Percentiles rank a stretch among this genome's conserved stretches.
These are phyloP conservation scores for Clitocybe nebularis DNA, from an alignment of 1,284 basidiomycete genomes.

Conservation along the genomic window DNA sequence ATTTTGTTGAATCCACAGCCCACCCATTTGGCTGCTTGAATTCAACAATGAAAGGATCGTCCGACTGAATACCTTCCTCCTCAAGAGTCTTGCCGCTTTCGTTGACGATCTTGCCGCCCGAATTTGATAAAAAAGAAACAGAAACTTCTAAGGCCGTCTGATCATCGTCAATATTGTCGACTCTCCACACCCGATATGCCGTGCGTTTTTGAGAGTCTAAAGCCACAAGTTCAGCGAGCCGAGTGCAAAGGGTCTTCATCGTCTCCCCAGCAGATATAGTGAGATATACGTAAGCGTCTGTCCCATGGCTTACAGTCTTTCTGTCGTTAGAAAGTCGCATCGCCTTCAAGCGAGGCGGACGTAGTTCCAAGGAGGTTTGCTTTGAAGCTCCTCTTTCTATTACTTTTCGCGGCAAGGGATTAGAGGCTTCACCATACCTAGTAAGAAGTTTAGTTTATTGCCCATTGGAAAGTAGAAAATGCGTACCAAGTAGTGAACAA, in stretches of 20 bases:
- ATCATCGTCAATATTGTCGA: constrained; percentile 34
- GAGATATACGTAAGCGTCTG: constrained; percentile 26
- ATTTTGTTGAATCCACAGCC: constrained; percentile 33
- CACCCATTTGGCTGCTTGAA: constrained; percentile 51
- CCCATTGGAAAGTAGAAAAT: constrained; percentile 7
- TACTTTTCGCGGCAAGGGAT: constrained; percentile 62
- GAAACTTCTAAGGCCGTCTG: constrained; percentile 36
- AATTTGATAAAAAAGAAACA: constrained; percentile 31
- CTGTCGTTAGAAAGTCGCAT: constrained; percentile 41
- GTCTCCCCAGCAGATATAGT: constrained; percentile 52
- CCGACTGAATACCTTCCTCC: constrained; percentile 53
- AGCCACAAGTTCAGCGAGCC: constrained; percentile 34
- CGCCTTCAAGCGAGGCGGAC: constrained; percentile 64
- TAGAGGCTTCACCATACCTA: constrained; percentile 67
- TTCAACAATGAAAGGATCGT: constrained; percentile 67
- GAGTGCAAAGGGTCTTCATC: constrained; percentile 35
- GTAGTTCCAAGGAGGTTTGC: constrained; percentile 69
- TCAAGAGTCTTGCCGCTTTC: constrained; percentile 44
- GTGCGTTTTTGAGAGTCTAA: constrained; percentile 23
- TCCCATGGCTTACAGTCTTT: constrained; percentile 21
- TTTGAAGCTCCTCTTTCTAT: constrained; percentile 54
- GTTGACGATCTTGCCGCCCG: constrained; percentile 33
- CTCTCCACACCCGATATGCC: constrained; percentile 59
- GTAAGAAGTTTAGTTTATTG: constrained; percentile 5
- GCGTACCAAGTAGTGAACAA: constrained; percentile 66